A percentile compares a stretch with the other conserved stretches of the same genome.
Conservation (phyloP, 805 yeast species). For the Scheffersomyces spartinae region DNA sequence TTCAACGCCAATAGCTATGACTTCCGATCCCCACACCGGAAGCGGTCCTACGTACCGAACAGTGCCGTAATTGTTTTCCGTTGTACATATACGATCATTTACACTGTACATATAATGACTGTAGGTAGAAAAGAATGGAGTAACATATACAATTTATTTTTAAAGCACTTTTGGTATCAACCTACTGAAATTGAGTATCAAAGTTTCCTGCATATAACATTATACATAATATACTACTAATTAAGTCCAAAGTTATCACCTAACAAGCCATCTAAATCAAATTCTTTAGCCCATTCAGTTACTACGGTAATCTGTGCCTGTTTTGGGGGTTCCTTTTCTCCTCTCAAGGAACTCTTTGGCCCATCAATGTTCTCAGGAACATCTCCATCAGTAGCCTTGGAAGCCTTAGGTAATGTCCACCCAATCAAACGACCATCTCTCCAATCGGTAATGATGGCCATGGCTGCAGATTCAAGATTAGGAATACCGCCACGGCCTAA, state of each 20-base stretch:
- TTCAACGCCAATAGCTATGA: slow-evolving; percentile 61
- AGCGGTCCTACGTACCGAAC: slow-evolving; percentile 50
- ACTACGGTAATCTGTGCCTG: slow-evolving; percentile 71
- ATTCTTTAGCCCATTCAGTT: slow-evolving; percentile 85
- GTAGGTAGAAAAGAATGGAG: no score
- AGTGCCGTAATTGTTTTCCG: no score
- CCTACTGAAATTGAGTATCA: no score
- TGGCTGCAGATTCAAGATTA: slow-evolving; percentile 75
- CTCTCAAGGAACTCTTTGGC: slow-evolving; percentile 27
- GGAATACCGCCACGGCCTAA: slow-evolving; percentile 90
- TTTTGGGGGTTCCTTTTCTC: slow-evolving; percentile 35
- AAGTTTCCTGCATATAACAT: no score
- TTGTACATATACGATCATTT: no score
- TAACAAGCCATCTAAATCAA: slow-evolving; percentile 79
- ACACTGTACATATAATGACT: no score
- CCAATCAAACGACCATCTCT: slow-evolving; percentile 91
- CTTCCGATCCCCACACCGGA: slow-evolving; percentile 47
- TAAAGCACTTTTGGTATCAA: no score
- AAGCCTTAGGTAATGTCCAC: slow-evolving; percentile 67
- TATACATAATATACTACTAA: slow-evolving; percentile 1
- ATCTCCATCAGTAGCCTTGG: slow-evolving; percentile 27
- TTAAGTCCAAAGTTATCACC: slow-evolving; percentile 29
- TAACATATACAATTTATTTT: no score
- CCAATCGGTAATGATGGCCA: slow-evolving; percentile 84
- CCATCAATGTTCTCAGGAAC: slow-evolving; percentile 16